Evolutionary conservation across 179 eudicot genomes (phyloP), one percentile per base, ranked within the genome.

Genomic region (Spinacia oleracea): DNA sequence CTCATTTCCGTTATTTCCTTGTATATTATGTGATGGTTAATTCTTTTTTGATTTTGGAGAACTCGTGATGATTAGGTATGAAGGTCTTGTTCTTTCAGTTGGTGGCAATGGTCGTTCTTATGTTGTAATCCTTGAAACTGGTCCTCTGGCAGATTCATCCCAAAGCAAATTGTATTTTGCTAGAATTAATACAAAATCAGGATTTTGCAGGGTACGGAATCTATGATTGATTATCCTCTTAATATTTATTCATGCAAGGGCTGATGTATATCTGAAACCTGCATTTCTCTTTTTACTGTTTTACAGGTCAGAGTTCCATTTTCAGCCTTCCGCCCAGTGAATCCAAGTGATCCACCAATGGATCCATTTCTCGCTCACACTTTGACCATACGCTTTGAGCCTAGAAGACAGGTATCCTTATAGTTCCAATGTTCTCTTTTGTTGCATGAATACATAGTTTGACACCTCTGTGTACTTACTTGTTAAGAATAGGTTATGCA

Each of bases 91-190:
- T 65, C 88, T 95, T 50, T 89, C 98, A 43, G 92, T 95, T 81
- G 98, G 98, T 65, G 98, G 98, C 70, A 95, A 95, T 76, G 98
- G 98, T 55, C 90, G 98, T 82, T 85, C 98, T 20, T 95, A 93
- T 80, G 91, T 93, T 53, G 70, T 95, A 73, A 88, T 95, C 66
- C 95, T 95, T 68, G 95, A 91, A 85, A 83, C 92, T 68, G 97
- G 93, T 76, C 90, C 98, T 82, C 84, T 87, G 59, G 90, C 81
- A 8, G 97, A 93, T 84, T 63, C 85, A 62, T 78, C 93, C 35
- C 91, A 91, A 82, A 93, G 90, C 89, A 95, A 82, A 83, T 27
- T 88, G 86, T 95, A 95, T 77, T 95, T 91, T 85, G 76, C 93
- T 51, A 84, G 98, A 80, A 87, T 95, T 76, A 93, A 88, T 88